Base-by-base conservation (phyloP, 495 filamentous ascomycete species). In the Delitschia confertaspora region DNA sequence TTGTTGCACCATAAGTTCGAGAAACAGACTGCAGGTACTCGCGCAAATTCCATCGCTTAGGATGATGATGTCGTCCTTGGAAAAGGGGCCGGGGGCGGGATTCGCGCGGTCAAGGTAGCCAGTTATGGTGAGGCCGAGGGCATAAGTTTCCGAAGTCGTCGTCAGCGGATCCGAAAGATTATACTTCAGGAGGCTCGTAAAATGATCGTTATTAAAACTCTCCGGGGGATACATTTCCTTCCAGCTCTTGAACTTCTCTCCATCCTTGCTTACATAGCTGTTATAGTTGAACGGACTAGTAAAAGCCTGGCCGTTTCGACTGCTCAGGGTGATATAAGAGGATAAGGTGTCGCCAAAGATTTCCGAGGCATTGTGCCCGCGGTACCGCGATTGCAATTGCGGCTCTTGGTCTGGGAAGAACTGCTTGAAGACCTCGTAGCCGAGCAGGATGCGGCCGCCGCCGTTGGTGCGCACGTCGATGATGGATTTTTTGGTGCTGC, bases 1-100 rank as follows among this genome's bases (percentile, higher is more conserved):
- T 59, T 62, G 49, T 18, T 69, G 40, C 47, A 38, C 64, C 69
- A 78, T 72, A 44, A 71, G 58, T 55, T 78, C 72, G 18, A 67
- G 57, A 53, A 78, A 76, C 7, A 71, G 53, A 1, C 67, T 58
- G 51, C 71, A 78, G 26, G 72, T 58, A 0, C 67, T 73, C n/a
- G 59, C 58, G 51, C 72, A 78, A 29, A 65, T 41, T 20, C 65
- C 66, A 45, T 78, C 71, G 13, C 67, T 59, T 18, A 75, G 64
- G 22, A 60, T 45, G 33, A 60, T 29, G 33, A 60, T 48, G 44
- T 60, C 44, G 2, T 51, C 50, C 10, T 45, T 26, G 6, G 29
- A 31, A 42, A 51, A 60, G 36, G 52, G 57, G 25, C 47, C 49
- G 10, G 7, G 7, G 10, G 42, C 10, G 11, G 16, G 16, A 47